Evolutionary conservation across 148 eudicot genomes (phyloP), one percentile per base, ranked within the genome.

Genomic region (Rhododendron mucronatum): DNA sequence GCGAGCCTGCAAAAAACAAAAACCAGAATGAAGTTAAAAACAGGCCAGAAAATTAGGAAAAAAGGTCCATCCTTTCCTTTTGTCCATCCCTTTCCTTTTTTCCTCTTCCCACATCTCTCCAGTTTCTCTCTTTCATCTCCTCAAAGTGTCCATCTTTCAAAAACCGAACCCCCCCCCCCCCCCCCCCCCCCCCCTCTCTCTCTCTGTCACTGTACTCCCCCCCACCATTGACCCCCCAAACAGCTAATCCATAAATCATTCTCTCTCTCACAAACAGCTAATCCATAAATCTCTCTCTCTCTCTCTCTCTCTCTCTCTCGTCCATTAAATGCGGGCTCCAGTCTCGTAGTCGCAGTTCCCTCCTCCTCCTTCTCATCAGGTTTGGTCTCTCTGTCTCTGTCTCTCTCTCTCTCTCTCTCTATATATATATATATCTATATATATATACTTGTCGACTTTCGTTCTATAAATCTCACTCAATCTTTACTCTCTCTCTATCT

Each of bases 251-350:
- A 44, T 37, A 61, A 51, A 57, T 77, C 13, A 33, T 0, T 73
- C 30, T 1, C n/a, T 30, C 80, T 74, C 63, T 53, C 4, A 7
- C 11, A 26, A 82, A 82, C 41, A 61, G 84, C 35, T 63, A 82
- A 78, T 83, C 77, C 75, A 44, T 37, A 61, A 51, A 57, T 77
- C 13, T 26, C 30, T 37, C 39, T 37, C 39, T 37, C 39, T 37
- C 15, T 61, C 37, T 71, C 33, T 73, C 30, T 5, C n/a, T 59
- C 78, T 73, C 57, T 30, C 80, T 74, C 63, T 53, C 4, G 0
- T 45, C 50, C 69, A 84, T 71, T 74, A 20, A 84, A 84, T 73
- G 81, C 86, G 86, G 50, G 80, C 59, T 50, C 77, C 53, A 12
- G 3, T 12, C 45, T 44, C 10, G 0, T 21, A 18, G 23, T 9